These are phyloP conservation scores for Ogataea parapolymorpha DNA, from an alignment of 805 yeast genomes.

Conservation along the genomic window DNA sequence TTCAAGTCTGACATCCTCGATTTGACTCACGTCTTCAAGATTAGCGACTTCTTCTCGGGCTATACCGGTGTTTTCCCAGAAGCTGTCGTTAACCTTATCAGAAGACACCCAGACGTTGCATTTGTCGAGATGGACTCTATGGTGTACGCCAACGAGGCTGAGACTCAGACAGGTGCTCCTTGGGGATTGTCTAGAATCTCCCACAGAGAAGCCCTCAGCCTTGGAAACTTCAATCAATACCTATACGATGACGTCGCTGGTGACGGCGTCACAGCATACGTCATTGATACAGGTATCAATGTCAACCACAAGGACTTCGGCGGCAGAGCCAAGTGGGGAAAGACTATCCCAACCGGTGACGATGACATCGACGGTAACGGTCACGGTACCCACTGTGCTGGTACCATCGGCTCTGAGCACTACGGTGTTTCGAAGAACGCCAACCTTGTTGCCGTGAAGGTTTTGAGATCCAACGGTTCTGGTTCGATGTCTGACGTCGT, in stretches of 20 bases:
- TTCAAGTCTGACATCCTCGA: constrained; percentile 41
- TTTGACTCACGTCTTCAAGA: constrained; percentile 55
- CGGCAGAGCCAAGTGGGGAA: constrained; percentile 85
- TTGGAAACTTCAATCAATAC: constrained; percentile 71
- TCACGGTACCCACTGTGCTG: constrained; percentile 97
- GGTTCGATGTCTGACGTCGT: constrained; percentile 83
- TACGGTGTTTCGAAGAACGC: constrained; percentile 87
- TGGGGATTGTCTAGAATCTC: constrained; percentile 94
- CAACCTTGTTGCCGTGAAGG: constrained; percentile 77
- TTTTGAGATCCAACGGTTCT: constrained; percentile 75
- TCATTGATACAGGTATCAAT: constrained; percentile 87
- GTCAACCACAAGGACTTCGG: constrained; percentile 72
- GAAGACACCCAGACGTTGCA: constrained; percentile 51
- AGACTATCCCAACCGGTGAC: constrained; percentile 71
- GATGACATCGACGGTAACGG: constrained; percentile 81
- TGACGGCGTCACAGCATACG: constrained; percentile 79
- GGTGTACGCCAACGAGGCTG: constrained; percentile 61
- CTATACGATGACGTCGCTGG: constrained; percentile 72
- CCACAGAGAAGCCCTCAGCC: constrained; percentile 67
- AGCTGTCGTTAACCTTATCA: constrained; percentile 66
- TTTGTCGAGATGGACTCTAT: constrained; percentile 70
- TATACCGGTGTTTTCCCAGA: constrained; percentile 84
- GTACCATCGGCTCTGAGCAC: constrained; percentile 77
- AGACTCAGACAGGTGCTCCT: constrained; percentile 79
- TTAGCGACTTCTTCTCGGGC: constrained; percentile 61